These are phyloP conservation scores for Vigna nakashimae DNA, from an alignment of 306 rosid species.

Conservation along the genomic window DNA sequence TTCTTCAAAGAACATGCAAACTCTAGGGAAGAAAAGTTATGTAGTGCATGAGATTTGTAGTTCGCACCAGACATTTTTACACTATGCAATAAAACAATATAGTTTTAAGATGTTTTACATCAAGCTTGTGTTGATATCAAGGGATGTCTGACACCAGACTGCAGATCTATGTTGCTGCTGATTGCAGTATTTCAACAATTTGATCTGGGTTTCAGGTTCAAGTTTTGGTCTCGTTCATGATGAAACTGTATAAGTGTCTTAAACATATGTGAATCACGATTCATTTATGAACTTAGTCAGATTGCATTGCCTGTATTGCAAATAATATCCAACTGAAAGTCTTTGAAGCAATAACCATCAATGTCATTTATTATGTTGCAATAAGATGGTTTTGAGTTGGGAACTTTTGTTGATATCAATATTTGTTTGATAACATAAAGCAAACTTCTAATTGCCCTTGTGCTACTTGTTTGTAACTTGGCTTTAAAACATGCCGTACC, in stretches of 20 bases:
- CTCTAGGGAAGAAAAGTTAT: not conserved
- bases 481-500: constrained; percentile 24
- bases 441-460: not conserved
- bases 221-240: constrained; percentile 8
- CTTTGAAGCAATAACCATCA: constrained; percentile 12
- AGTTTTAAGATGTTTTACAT: constrained; percentile 32
- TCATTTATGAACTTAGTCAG: constrained; percentile 8
- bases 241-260: constrained; percentile 5
- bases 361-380: constrained; percentile 15
- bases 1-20: constrained; percentile 10
- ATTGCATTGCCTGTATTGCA: not conserved
- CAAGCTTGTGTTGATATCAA: constrained; percentile 21
- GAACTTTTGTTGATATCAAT: constrained; percentile 26
- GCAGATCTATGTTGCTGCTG: constrained; percentile 17
- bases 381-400: constrained; percentile 15
- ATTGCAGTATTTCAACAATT: constrained; percentile 26
- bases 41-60: not conserved
- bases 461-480: constrained; percentile 13
- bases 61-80: constrained; percentile 3
- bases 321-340: not conserved
- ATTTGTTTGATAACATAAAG: constrained; percentile 3
- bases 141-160: constrained; percentile 32
- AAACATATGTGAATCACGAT: not conserved
- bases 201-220: constrained; percentile 44
- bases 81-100: constrained; percentile 3